Evolutionary conservation across 352 stramenopile genomes (phyloP).

Genomic region (Phytophthora pinifolia): DNA sequence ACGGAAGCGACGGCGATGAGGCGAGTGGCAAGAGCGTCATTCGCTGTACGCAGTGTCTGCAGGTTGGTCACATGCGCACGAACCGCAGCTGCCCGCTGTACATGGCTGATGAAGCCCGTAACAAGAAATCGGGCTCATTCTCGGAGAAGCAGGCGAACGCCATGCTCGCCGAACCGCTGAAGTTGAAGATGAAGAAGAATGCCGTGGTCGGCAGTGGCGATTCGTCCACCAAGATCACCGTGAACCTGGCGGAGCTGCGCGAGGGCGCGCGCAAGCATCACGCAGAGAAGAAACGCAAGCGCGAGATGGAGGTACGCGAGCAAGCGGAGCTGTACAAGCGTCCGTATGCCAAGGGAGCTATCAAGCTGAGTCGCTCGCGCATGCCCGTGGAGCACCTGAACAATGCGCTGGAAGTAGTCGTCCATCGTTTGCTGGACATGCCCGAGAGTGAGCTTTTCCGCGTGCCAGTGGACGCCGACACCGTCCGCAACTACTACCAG

Average conservation of each 20-base stretch:
- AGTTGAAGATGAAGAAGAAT: conserved; percentile 66
- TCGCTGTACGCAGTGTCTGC: conserved; percentile 79
- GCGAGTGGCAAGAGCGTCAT: conserved; percentile 60
- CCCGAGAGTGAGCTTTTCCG: conserved; percentile 81
- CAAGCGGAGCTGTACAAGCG: conserved; percentile 82
- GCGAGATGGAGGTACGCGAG: conserved; percentile 69
- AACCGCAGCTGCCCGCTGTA: conserved; percentile 84
- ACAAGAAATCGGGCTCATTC: conserved; percentile 34
- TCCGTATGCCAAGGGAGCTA: conserved; percentile 66
- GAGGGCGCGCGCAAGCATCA: conserved; percentile 79
- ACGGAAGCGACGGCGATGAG: conserved; percentile 24
- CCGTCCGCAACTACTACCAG: conserved; percentile 77
- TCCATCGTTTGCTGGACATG: conserved; percentile 71
- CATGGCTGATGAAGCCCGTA: conserved; percentile 62
- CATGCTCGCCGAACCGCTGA: conserved; percentile 44
- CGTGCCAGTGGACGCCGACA: conserved; percentile 52
- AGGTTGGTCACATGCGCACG: conserved; percentile 81
- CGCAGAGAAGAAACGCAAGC: conserved; percentile 80
- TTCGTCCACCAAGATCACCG: conserved; percentile 58
- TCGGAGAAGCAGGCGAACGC: conserved; percentile 33
- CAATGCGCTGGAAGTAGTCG: conserved; percentile 58
- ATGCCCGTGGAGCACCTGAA: conserved; percentile 81
- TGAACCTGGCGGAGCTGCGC: conserved; percentile 74
- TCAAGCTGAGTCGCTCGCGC: conserved; percentile 75
- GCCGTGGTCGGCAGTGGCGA: conserved; percentile 27